Conservation (phyloP, 345 rosid species). For the Populus pruinosa region DNA sequence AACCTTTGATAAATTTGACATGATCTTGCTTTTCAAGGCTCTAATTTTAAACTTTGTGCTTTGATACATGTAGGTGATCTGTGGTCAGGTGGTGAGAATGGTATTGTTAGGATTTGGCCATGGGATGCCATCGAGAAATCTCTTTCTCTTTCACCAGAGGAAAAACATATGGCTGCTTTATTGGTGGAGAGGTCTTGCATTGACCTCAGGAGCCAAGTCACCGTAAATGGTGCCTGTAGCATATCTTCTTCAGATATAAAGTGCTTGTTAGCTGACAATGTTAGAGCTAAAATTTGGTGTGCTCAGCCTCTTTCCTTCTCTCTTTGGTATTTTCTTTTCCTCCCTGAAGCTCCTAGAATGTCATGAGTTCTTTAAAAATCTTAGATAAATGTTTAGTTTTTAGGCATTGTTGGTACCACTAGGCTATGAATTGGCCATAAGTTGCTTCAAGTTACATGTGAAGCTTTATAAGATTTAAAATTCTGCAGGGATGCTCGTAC, state of each 20-base stretch:
- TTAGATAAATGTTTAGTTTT: neutral
- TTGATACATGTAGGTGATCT: conserved; percentile 68
- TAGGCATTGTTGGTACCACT: neutral
- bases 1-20: neutral
- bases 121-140: conserved; percentile 97
- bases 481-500: conserved; percentile 88
- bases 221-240: conserved; percentile 72
- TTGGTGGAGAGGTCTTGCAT: conserved; percentile 86
- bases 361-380: neutral
- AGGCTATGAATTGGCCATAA: neutral
- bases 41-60: neutral
- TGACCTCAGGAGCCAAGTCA: conserved; percentile 96
- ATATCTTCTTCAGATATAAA: conserved; percentile 91
- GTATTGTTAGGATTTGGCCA: conserved; percentile 78
- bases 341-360: neutral
- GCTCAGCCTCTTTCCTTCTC: conserved; percentile 76
- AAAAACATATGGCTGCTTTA: conserved; percentile 93
- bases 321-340: conserved; percentile 54
- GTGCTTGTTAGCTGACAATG: conserved; percentile 66
- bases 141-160: conserved; percentile 76
- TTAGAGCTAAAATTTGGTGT: conserved; percentile 83
- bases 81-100: conserved; percentile 95
- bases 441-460: neutral
- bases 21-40: neutral
- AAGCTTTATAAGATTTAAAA: neutral